These are phyloP conservation scores for Carpinus viminea DNA, from an alignment of 306 rosid genomes.

Conservation along the genomic window DNA sequence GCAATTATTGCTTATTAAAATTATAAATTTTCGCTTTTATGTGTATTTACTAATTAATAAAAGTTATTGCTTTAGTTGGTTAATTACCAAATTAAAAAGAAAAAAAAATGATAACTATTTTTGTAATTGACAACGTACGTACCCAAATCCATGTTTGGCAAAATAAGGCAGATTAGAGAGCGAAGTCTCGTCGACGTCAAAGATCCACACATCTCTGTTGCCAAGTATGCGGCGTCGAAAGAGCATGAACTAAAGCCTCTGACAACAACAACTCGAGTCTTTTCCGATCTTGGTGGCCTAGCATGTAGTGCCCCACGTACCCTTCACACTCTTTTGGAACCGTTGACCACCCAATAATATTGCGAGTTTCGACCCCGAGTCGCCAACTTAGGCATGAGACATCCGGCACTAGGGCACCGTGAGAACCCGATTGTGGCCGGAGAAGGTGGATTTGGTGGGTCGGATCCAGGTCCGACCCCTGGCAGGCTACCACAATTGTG, in stretches of 20 bases:
- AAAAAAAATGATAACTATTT: background rate
- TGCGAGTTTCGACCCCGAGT: slow-evolving; percentile 58
- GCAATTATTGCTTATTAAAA: too few relatives aligned
- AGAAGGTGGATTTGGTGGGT: slow-evolving; percentile 42
- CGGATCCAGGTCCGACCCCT: slow-evolving; percentile 11
- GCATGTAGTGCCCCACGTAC: slow-evolving; percentile 52
- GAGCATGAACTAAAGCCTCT: slow-evolving; percentile 34
- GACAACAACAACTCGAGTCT: slow-evolving; percentile 45
- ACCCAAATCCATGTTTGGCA: slow-evolving; percentile 57
- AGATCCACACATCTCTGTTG: slow-evolving; percentile 43
- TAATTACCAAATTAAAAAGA: too few relatives aligned
- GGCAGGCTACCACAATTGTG: slow-evolving; percentile 13
- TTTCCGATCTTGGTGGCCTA: slow-evolving; percentile 37
- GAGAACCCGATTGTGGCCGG: slow-evolving; percentile 8
- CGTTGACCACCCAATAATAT: slow-evolving; percentile 34
- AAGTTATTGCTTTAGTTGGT: background rate
- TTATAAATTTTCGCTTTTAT: too few relatives aligned
- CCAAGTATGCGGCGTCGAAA: too few relatives aligned
- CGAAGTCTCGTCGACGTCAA: slow-evolving; percentile 56
- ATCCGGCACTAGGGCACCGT: slow-evolving; percentile 21
- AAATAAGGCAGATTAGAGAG: slow-evolving; percentile 63
- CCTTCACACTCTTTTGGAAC: slow-evolving; percentile 41
- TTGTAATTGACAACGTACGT: slow-evolving; percentile 29
- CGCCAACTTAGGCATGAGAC: slow-evolving; percentile 59
- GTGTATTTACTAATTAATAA: background rate